Evolutionary conservation across 345 rosid species (phyloP).

Genomic region (Rubroshorea leprosula): DNA sequence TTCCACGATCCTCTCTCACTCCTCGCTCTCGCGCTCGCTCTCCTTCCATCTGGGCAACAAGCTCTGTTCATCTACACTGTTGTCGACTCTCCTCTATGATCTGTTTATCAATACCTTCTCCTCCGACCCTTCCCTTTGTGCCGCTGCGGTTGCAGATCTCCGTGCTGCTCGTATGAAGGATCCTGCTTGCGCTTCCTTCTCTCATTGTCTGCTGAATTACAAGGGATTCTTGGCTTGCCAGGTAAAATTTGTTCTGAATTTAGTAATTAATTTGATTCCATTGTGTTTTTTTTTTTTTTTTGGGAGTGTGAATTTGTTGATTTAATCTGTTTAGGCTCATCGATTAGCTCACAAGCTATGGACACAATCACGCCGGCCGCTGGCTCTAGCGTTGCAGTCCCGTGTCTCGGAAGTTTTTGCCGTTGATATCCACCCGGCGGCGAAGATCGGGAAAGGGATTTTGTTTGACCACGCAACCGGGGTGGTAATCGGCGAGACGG

Average conservation of each 20-base stretch:
- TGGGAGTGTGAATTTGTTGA: background rate
- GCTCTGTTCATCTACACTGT: constrained; percentile 93
- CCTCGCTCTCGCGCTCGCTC: constrained; percentile 81
- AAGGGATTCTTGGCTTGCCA: constrained; percentile 95
- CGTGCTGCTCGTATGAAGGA: constrained; percentile 82
- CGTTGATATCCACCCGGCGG: constrained; percentile 93
- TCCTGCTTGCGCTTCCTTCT: constrained; percentile 92
- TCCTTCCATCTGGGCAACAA: constrained; percentile 95
- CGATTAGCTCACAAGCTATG: constrained; percentile 85
- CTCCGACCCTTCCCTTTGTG: constrained; percentile 57
- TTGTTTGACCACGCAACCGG: constrained; percentile 93
- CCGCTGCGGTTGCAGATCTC: constrained; percentile 91
- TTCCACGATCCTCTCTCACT: constrained; percentile 86
- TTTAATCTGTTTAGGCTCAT: constrained; percentile 50
- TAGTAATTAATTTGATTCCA: background rate
- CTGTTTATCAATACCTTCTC: constrained; percentile 80
- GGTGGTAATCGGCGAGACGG: constrained; percentile 87
- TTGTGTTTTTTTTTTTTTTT: too few relatives aligned
- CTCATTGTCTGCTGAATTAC: constrained; percentile 96
- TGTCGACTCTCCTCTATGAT: constrained; percentile 88
- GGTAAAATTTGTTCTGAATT: constrained; percentile 26
- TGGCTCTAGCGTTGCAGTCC: constrained; percentile 85
- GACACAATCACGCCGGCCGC: constrained; percentile 65
- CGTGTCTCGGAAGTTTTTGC: constrained; percentile 90
- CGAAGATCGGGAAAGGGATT: constrained; percentile 80